Evolutionary conservation across 495 filamentous ascomycete species (phyloP).

Genomic region (Aspergillus affinis): DNA sequence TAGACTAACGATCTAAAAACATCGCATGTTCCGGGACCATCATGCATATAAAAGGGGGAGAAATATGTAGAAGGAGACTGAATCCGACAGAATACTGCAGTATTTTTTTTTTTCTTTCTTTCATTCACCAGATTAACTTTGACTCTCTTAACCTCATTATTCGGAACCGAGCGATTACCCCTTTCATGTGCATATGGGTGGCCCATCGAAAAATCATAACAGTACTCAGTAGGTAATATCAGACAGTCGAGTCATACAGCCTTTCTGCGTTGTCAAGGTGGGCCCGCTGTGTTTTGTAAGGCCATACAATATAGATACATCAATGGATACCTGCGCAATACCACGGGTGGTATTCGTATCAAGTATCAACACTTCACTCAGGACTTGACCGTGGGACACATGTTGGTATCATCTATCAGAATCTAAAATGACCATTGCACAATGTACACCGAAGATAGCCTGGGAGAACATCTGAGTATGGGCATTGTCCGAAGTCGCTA

Average conservation of each 20-base stretch:
- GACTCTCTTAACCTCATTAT: background rate
- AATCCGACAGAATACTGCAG: background rate
- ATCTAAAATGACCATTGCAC: too few species aligned
- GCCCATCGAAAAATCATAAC: slow-evolving; percentile 8
- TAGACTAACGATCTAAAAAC: background rate
- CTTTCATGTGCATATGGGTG: slow-evolving; percentile 23
- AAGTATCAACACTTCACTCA: too few species aligned
- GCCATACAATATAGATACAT: too few species aligned
- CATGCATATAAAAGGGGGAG: slow-evolving; percentile 2
- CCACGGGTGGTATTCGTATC: too few species aligned
- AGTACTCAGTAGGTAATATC: slow-evolving; percentile 8
- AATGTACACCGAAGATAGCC: too few species aligned
- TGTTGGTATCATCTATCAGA: too few species aligned
- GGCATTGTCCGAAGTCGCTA: too few species aligned
- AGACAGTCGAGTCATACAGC: background rate
- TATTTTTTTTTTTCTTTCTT: too few species aligned
- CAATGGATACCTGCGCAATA: too few species aligned
- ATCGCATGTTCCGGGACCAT: background rate
- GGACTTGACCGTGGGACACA: too few species aligned
- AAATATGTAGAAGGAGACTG: slow-evolving; percentile 1
- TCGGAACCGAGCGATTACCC: slow-evolving; percentile 13
- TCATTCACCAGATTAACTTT: too few species aligned
- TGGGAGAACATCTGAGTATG: too few species aligned
- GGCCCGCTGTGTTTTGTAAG: slow-evolving; percentile 2
- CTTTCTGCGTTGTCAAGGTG: slow-evolving; percentile 18